A percentile compares a stretch with the other conserved stretches of the same genome.
Conservation (phyloP, 2,329 filamentous ascomycete species). For the Cucurbitaria berberidis region DNA sequence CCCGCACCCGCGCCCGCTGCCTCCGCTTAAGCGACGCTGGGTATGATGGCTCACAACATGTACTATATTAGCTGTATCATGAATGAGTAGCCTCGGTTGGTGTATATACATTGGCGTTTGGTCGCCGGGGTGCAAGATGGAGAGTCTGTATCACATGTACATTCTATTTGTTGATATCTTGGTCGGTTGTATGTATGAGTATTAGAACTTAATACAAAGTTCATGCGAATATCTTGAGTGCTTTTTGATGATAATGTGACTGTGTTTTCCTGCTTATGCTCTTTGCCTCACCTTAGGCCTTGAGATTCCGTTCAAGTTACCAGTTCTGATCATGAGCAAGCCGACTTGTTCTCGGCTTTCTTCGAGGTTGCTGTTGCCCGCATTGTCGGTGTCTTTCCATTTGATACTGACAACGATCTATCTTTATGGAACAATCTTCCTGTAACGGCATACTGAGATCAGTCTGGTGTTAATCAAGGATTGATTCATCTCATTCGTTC, state of each 20-base stretch:
- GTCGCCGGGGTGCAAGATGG: conserved; percentile 4
- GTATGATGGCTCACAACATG: not conserved
- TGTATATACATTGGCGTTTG: conserved; percentile 9
- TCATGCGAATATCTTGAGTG: not conserved
- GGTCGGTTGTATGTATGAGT: not conserved
- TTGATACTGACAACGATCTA: too few relatives aligned
- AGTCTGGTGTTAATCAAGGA: too few relatives aligned
- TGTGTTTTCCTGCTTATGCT: too few relatives aligned
- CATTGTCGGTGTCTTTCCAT: too few relatives aligned
- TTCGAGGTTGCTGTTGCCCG: too few relatives aligned
- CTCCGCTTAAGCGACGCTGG: not conserved
- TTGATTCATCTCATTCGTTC: too few relatives aligned
- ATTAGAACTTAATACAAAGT: not conserved
- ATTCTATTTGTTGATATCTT: not conserved
- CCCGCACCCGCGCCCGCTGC: not conserved
- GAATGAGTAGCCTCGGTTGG: not conserved
- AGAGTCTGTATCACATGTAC: conserved; percentile 2
- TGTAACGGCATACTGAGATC: too few relatives aligned
- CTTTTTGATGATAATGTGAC: not conserved
- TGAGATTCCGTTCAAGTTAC: too few relatives aligned
- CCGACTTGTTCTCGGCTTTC: too few relatives aligned
- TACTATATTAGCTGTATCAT: not conserved
- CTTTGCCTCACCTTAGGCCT: too few relatives aligned
- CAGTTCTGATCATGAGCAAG: too few relatives aligned
- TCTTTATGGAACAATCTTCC: too few relatives aligned